phyloP scores from a whole-genome alignment of 2,329 filamentous ascomycete genomes.

The Aaosphaeria pasadenensis region DNA sequence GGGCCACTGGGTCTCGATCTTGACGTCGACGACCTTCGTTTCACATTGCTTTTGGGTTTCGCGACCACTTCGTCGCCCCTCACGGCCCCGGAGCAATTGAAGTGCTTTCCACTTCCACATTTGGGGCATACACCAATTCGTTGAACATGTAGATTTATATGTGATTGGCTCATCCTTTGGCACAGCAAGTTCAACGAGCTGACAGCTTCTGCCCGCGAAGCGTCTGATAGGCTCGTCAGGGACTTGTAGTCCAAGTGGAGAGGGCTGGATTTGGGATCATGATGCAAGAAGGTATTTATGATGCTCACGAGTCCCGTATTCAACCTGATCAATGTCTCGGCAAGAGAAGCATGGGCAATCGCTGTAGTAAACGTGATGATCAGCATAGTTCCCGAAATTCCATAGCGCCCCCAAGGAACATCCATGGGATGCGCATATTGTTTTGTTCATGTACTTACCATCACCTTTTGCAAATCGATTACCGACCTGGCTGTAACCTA shows the following conservation, averaged over 20 bases:
- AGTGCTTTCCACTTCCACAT: slow-evolving; percentile 24
- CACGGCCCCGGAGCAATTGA: slow-evolving; percentile 11
- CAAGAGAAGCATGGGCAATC: slow-evolving; percentile 45
- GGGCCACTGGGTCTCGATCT: slow-evolving; percentile 21
- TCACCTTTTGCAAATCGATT: slow-evolving; percentile 44
- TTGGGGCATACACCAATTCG: slow-evolving; percentile 15
- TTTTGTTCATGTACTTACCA: slow-evolving; percentile 27
- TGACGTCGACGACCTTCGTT: slow-evolving; percentile 1
- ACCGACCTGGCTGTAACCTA: slow-evolving; percentile 35
- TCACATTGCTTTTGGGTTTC: slow-evolving; percentile 1
- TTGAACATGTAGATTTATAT: slow-evolving; percentile 24
- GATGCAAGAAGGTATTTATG: slow-evolving; percentile 43
- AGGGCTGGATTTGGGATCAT: slow-evolving; percentile 29
- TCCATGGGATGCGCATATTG: not conserved
- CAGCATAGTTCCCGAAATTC: not conserved
- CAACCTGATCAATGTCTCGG: slow-evolving; percentile 44
- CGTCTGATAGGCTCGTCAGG: slow-evolving; percentile 45
- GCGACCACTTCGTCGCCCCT: slow-evolving; percentile 3
- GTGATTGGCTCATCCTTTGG: slow-evolving; percentile 36
- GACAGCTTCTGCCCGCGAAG: slow-evolving; percentile 44
- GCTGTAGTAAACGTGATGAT: slow-evolving; percentile 24
- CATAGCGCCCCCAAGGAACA: slow-evolving; percentile 1
- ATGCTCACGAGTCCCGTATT: slow-evolving; percentile 48
- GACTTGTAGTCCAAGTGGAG: slow-evolving; percentile 43
- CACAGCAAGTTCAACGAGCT: slow-evolving; percentile 41